Conservation (phyloP, 805 yeast genomes). For the Schizosaccharomyces osmophilus region DNA sequence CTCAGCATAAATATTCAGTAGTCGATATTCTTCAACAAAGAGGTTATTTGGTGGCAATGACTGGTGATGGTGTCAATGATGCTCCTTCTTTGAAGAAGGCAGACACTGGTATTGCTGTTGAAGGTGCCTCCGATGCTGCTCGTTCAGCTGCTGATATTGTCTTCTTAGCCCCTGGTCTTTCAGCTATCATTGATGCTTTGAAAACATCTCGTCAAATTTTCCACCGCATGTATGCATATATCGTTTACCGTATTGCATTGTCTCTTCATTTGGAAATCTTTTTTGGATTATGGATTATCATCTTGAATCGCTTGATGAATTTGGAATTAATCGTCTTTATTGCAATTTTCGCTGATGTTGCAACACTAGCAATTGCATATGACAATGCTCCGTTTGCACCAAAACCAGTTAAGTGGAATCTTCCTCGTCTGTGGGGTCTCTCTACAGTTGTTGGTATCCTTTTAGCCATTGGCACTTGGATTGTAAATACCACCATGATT, state of each 20-base stretch:
- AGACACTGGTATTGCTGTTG: slow-evolving; percentile 74
- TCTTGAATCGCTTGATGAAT: slow-evolving; percentile 61
- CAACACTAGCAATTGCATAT: slow-evolving; percentile 58
- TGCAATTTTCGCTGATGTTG: slow-evolving; percentile 79
- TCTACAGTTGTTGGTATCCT: slow-evolving; percentile 43
- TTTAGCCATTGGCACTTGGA: slow-evolving; percentile 68
- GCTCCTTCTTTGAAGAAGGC: slow-evolving; percentile 45
- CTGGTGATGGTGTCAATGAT: slow-evolving; percentile 49
- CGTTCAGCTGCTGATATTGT: slow-evolving; percentile 23
- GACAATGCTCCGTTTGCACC: slow-evolving; percentile 91
- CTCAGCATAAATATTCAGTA: slow-evolving; percentile 42
- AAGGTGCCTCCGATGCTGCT: slow-evolving; percentile 24
- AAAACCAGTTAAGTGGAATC: slow-evolving; percentile 86
- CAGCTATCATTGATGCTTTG: slow-evolving; percentile 35
- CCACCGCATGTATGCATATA: slow-evolving; percentile 98
- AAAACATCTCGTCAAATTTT: slow-evolving; percentile 90
- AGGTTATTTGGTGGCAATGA: slow-evolving; percentile 45
- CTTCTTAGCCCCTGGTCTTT: slow-evolving; percentile 33
- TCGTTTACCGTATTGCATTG: slow-evolving; percentile 91
- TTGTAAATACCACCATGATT: slow-evolving; percentile 82
- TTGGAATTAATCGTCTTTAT: slow-evolving; percentile 83
- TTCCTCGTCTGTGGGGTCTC: slow-evolving; percentile 78
- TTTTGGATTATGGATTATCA: slow-evolving; percentile 92
- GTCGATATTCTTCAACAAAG: slow-evolving; percentile 39
- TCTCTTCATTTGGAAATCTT: slow-evolving; percentile 83